Base-by-base conservation (phyloP, 2,329 filamentous ascomycete genomes). In the Phyllosticta citribraziliensis region DNA sequence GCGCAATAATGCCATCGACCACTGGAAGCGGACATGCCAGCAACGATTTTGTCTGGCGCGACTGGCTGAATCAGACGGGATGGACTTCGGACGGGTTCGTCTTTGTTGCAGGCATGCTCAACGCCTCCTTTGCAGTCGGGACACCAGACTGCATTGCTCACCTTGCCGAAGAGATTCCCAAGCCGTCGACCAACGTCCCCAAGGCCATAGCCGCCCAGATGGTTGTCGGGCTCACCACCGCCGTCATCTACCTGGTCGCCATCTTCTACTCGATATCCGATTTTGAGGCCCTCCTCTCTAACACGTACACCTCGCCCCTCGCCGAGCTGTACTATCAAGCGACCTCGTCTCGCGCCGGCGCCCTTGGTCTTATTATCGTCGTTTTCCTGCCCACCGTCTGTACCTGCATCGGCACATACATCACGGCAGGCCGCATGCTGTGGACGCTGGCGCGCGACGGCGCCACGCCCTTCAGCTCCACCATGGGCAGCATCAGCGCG, bases 111-210 rank as follows among this genome's bases (percentile, higher is more conserved):
- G 85, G 85, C 19, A 85, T 88, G 70, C 76, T 88, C 24, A 89
- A 89, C 66, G 87, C 85, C 11, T 86, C 86, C 2, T 89, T 84
- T 68, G 82, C 83, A 53, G 82, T 89, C 11, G 87, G 86, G 6
- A 82, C 83, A 1, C 82, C 85, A 11, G 87, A 89, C 67, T 82
- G 84, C 55, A 82, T 84, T 47, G 67, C 83, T 1, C 86, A 88
- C 67, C 70, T 87, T 55, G 82, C 84, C 0, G 85, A 88, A 54
- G 67, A 69, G 55, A 56, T 68, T 10, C 70, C 71, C 22, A 62
- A 64, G 10, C 74, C 74, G 3, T 66, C 70, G 8, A 63, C 63
- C 62, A 75, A 76, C 64, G 70, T 76, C n/a, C 74, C 74, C 56
- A 75, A 73, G 64, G 73, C 72, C 25, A 74, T 76, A 33, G 67